A percentile compares a stretch with the other conserved stretches of the same genome.
Conservation (phyloP, 495 filamentous ascomycete genomes). For the Xylaria venustula region DNA sequence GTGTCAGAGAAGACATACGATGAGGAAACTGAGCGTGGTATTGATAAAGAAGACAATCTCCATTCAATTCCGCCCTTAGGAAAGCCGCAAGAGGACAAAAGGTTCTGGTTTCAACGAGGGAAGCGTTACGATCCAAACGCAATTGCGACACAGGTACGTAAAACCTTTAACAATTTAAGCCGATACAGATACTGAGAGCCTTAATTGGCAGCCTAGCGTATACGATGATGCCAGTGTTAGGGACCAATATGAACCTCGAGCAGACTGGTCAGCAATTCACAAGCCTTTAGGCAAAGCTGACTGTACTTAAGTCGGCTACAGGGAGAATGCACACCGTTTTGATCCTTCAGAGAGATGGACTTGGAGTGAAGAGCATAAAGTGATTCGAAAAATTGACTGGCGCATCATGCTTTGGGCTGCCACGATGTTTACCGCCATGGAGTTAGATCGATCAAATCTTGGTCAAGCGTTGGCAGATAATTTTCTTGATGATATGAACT, state of each 20-base stretch:
- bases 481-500: slow-evolving; percentile 33
- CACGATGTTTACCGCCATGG: slow-evolving; percentile 80
- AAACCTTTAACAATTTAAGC: neutral
- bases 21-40: slow-evolving; percentile 15
- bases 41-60: slow-evolving; percentile 13
- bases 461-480: slow-evolving; percentile 40
- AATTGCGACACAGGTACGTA: slow-evolving; percentile 54
- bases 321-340: slow-evolving; percentile 48
- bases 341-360: slow-evolving; percentile 42
- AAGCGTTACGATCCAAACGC: slow-evolving; percentile 47
- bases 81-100: slow-evolving; percentile 30
- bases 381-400: slow-evolving; percentile 41
- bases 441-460: slow-evolving; percentile 73
- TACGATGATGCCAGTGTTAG: slow-evolving; percentile 42
- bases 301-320: slow-evolving; percentile 1
- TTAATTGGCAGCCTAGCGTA: slow-evolving; percentile 35
- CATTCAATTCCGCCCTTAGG: slow-evolving; percentile 37
- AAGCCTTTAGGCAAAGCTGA: neutral
- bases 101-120: slow-evolving; percentile 45
- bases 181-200: neutral
- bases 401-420: slow-evolving; percentile 60
- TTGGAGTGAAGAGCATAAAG: slow-evolving; percentile 38
- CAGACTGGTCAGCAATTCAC: slow-evolving; percentile 33
- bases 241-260: slow-evolving; percentile 35
- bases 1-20: slow-evolving; percentile 10